Conservation (phyloP, 805 yeast species). For the Spathaspora hagerdaliae region DNA sequence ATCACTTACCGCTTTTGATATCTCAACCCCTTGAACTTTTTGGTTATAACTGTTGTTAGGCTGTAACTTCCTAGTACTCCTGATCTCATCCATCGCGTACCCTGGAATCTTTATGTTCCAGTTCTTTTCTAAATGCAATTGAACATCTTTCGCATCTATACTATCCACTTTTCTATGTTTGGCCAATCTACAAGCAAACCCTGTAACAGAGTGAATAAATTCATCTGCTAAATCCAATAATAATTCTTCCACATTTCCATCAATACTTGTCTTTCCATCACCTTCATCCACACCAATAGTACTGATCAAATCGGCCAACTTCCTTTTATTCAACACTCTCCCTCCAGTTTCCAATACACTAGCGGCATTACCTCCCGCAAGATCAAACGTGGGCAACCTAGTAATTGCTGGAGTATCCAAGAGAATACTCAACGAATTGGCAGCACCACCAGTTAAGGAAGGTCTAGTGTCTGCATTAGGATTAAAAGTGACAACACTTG, state of each 20-base stretch:
- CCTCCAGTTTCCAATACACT: conserved; percentile 47
- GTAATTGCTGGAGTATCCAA: conserved; percentile 72
- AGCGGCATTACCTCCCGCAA: conserved; percentile 32
- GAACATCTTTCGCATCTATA: conserved; percentile 85
- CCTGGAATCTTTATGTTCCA: conserved; percentile 97
- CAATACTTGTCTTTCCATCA: conserved; percentile 84
- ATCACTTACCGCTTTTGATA: conserved; percentile 58
- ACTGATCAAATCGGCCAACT: conserved; percentile 80
- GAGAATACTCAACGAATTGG: conserved; percentile 59
- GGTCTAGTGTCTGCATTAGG: conserved; percentile 61
- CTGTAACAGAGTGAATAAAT: conserved; percentile 83
- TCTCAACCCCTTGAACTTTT: conserved; percentile 64
- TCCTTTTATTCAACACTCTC: conserved; percentile 82
- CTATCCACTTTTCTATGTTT: conserved; percentile 89
- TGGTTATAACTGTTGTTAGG: conserved; percentile 62
- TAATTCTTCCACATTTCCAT: conserved; percentile 93
- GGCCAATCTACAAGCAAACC: conserved; percentile 92
- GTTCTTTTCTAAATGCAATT: conserved; percentile 83
- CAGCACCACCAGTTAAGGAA: conserved; percentile 78
- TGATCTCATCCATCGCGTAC: conserved; percentile 83
- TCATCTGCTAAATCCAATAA: conserved; percentile 93
- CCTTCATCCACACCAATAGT: conserved; percentile 84
- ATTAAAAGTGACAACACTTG: conserved; percentile 60
- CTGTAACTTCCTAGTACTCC: conserved; percentile 69
- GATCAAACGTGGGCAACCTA: conserved; percentile 77